A percentile compares a stretch with the other conserved stretches of the same genome.
phyloP scores from a whole-genome alignment of 805 yeast species.

The Candida broadrunensis region DNA sequence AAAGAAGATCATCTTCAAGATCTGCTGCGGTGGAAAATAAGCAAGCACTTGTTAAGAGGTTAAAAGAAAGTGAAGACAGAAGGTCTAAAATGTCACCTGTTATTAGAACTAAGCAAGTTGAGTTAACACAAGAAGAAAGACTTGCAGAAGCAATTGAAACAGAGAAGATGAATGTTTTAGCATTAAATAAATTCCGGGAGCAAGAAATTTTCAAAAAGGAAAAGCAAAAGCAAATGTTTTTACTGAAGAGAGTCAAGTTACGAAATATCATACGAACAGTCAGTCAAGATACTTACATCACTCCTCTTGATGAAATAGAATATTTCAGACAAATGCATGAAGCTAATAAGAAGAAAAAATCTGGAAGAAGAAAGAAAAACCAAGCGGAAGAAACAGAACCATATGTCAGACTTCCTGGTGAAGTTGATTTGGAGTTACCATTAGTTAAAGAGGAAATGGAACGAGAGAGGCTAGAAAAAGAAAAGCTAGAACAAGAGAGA shows the following conservation, averaged over 20 bases:
- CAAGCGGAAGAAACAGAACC: conserved; percentile 26
- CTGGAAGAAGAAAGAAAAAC: conserved; percentile 42
- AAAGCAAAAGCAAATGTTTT: conserved; percentile 68
- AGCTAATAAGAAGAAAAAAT: conserved; percentile 37
- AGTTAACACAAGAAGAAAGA: conserved; percentile 69
- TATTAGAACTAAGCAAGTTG: conserved; percentile 37
- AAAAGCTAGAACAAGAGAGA: conserved; percentile 19
- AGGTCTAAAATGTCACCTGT: conserved; percentile 45
- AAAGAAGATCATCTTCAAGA: conserved; percentile 74
- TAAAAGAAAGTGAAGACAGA: conserved; percentile 66
- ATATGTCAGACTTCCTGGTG: conserved; percentile 29
- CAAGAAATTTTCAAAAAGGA: conserved; percentile 81
- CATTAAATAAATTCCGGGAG: conserved; percentile 75
- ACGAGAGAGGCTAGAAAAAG: conserved; percentile 17
- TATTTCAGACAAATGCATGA: conserved; percentile 42
- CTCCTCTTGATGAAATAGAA: conserved; percentile 63
- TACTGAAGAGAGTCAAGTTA: conserved; percentile 61
- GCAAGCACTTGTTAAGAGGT: conserved; percentile 67
- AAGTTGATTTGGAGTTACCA: conserved; percentile 22
- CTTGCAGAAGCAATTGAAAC: conserved; percentile 84
- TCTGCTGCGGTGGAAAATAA: conserved; percentile 74
- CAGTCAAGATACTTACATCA: conserved; percentile 47
- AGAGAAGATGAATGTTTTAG: conserved; percentile 69
- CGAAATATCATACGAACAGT: conserved; percentile 54
- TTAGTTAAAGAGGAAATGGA: conserved; percentile 23